phyloP scores from a whole-genome alignment of 1,284 basidiomycete genomes.

The Leucocoprinus gongylophorus region DNA sequence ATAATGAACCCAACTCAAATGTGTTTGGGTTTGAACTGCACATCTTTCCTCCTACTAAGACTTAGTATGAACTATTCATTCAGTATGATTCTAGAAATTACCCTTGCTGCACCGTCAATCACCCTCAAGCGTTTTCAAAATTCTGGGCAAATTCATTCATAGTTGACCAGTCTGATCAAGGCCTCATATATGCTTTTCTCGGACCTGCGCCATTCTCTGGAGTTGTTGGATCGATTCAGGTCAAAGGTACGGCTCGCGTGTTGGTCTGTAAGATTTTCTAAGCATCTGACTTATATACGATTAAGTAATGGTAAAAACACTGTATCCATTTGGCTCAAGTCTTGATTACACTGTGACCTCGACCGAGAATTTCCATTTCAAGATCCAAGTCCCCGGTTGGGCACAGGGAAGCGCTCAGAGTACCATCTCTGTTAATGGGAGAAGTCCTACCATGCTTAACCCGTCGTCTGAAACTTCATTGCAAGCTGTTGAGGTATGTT shows the following conservation, averaged over 20 bases:
- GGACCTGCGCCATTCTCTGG: constrained; percentile 31
- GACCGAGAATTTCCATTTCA: constrained; percentile 26
- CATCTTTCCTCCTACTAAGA: no score
- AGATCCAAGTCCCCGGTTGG: constrained; percentile 32
- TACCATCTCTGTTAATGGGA: constrained; percentile 29
- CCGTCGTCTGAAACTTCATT: no score
- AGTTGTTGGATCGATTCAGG: constrained; percentile 25
- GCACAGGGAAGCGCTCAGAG: constrained; percentile 26
- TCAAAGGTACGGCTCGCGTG: constrained; percentile 23
- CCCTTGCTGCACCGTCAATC: constrained; percentile 37
- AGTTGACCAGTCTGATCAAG: constrained; percentile 22
- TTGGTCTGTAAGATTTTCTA: no score
- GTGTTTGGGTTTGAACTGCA: constrained; percentile 38
- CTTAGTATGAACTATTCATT: neutral
- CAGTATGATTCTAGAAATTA: constrained; percentile 26
- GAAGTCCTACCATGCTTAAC: no score
- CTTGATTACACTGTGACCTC: constrained; percentile 30
- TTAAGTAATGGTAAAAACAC: constrained; percentile 23
- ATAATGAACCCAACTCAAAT: constrained; percentile 33
- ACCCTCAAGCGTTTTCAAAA: constrained; percentile 34
- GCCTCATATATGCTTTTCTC: no score
- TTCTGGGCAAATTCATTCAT: constrained; percentile 37
- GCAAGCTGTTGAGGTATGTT: constrained; percentile 22
- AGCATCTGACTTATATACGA: neutral
- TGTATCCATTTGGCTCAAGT: constrained; percentile 32